Conservation (phyloP, 768 basidiomycete genomes). For the Rhodotorula paludigena region DNA sequence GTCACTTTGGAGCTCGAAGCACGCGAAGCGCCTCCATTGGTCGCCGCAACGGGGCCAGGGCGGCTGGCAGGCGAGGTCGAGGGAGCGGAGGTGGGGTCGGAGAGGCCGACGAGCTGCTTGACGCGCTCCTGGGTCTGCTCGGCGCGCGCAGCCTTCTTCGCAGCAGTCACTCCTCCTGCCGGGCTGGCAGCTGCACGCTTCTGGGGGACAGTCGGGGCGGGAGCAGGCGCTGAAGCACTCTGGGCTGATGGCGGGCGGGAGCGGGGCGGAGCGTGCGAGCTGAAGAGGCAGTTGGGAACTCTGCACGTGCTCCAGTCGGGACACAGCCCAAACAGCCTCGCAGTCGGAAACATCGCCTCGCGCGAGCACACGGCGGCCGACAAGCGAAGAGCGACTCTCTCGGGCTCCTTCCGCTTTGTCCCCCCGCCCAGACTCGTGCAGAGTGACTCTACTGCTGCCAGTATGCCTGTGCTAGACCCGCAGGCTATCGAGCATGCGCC, state of each 20-base stretch:
- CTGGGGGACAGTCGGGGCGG: not conserved
- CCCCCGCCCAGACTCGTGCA: too few species aligned
- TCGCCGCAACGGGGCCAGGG: too few species aligned
- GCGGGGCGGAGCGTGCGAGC: not conserved
- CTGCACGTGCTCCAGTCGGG: slow-evolving; percentile 10
- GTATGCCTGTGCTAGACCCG: not conserved
- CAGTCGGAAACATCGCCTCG: slow-evolving; percentile 15
- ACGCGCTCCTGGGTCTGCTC: not conserved
- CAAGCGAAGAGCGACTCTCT: not conserved
- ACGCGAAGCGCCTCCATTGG: accelerated
- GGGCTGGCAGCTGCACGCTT: not conserved
- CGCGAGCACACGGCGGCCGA: too few species aligned
- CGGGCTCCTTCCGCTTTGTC: not conserved
- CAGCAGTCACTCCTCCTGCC: not conserved
- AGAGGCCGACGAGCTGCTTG: too few species aligned
- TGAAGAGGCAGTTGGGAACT: not conserved
- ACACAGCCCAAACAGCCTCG: slow-evolving; percentile 16
- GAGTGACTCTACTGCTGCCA: too few species aligned
- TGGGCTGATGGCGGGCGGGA: not conserved
- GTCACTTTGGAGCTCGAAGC: not conserved
- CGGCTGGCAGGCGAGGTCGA: too few species aligned
- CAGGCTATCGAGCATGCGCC: not conserved
- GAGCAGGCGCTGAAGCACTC: not conserved
- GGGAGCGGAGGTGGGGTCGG: too few species aligned
- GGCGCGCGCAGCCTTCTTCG: not conserved